These are phyloP conservation scores for Pyricularia grisea DNA, from an alignment of 2,329 filamentous ascomycete genomes.

Conservation along the genomic window DNA sequence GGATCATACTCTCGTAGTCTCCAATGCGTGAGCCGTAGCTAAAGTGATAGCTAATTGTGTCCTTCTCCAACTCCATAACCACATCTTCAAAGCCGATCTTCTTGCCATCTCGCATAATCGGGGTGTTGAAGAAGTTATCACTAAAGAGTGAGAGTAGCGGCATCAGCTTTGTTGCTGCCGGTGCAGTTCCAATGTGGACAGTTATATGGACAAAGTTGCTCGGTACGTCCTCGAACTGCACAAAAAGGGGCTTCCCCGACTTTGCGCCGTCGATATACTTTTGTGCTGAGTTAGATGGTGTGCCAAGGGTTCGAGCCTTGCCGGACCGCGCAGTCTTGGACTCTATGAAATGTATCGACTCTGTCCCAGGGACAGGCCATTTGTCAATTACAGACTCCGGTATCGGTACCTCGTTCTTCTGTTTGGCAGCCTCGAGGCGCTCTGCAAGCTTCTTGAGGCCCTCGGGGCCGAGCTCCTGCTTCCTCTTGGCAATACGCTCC, in stretches of 20 bases:
- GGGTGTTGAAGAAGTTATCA: slow-evolving; percentile 91
- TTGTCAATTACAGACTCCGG: slow-evolving; percentile 70
- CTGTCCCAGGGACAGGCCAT: slow-evolving; percentile 74
- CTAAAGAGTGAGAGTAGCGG: slow-evolving; percentile 78
- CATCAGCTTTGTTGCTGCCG: slow-evolving; percentile 71
- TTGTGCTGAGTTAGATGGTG: slow-evolving; percentile 61
- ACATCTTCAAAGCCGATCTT: slow-evolving; percentile 83
- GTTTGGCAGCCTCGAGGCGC: slow-evolving; percentile 73
- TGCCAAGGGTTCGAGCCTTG: slow-evolving; percentile 61
- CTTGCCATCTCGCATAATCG: slow-evolving; percentile 67
- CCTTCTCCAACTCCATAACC: slow-evolving; percentile 80
- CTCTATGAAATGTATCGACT: slow-evolving; percentile 91
- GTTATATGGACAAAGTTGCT: slow-evolving; percentile 87
- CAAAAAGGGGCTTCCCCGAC: slow-evolving; percentile 62
- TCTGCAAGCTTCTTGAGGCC: slow-evolving; percentile 68
- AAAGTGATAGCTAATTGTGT: slow-evolving; percentile 78
- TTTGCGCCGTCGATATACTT: slow-evolving; percentile 60
- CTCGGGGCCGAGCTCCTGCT: slow-evolving; percentile 68
- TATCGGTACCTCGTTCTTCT: slow-evolving; percentile 80
- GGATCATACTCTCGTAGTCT: slow-evolving; percentile 71
- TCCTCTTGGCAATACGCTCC: slow-evolving; percentile 67
- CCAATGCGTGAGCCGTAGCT: slow-evolving; percentile 58
- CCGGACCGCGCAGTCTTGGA: slow-evolving; percentile 79
- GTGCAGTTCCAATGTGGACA: slow-evolving; percentile 68
- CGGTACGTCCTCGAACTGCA: slow-evolving; percentile 94